These are phyloP conservation scores for Scheffersomyces titani DNA, from an alignment of 1,139 yeast species.

Conservation along the genomic window DNA sequence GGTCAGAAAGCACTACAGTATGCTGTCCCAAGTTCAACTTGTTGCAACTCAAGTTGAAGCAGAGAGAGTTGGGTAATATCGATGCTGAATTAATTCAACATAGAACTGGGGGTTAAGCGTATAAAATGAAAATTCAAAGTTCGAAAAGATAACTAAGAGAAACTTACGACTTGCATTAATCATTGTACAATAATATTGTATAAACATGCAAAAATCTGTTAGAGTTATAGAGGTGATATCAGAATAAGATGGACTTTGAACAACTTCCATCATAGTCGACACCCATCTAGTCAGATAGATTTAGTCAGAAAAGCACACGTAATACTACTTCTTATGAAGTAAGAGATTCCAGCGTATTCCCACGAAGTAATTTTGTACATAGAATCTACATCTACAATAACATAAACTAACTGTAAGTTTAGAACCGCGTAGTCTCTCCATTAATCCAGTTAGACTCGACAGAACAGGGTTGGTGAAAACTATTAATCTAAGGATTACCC, in stretches of 20 bases:
- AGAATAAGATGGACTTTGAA: too few relatives aligned
- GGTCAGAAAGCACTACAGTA: constrained; percentile 54
- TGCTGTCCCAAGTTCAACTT: constrained; percentile 67
- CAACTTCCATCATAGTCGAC: too few relatives aligned
- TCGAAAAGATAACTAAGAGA: too few relatives aligned
- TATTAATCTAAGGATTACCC: constrained; percentile 82
- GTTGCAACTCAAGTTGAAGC: constrained; percentile 57
- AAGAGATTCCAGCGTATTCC: neutral
- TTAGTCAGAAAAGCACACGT: neutral
- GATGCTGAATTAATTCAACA: constrained; percentile 51
- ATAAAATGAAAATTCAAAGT: too few relatives aligned
- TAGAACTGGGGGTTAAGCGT: constrained; percentile 4
- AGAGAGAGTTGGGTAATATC: constrained; percentile 50
- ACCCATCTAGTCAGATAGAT: too few relatives aligned
- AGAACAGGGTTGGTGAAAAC: constrained; percentile 58
- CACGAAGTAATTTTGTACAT: neutral
- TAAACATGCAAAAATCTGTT: too few relatives aligned
- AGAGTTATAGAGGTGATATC: too few relatives aligned
- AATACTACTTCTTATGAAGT: neutral
- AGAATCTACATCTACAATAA: neutral
- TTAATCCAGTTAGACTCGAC: constrained; percentile 55
- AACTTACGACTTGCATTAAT: too few relatives aligned
- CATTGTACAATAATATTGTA: neutral
- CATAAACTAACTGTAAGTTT: constrained; percentile 51
- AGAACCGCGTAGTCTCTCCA: constrained; percentile 69